Base-by-base conservation (phyloP, 2,329 filamentous ascomycete species). In the Aspergillus sp. region DNA sequence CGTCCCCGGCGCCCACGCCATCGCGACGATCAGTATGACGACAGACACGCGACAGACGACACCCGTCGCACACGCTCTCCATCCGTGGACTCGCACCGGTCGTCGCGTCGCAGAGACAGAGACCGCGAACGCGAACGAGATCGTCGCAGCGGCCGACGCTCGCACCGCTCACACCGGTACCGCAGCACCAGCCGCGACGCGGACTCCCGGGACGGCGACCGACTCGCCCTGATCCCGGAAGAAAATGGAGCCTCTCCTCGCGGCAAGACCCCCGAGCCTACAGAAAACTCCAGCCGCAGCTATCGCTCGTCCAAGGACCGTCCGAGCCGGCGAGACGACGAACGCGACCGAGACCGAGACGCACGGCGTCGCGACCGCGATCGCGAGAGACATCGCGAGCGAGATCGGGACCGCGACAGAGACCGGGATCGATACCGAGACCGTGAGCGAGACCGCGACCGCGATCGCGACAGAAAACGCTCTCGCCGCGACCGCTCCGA, bases 51-150 rank as follows among this genome's bases (percentile, higher is more conserved):
- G 19, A 50, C 50, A 16, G 58, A 76, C 57, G 64, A 77, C 59
- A 73, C 75, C 11, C 80, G 84, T 45, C 79, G 81, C 47, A 84
- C 85, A 0, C 79, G 86, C 52, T 89, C 87, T 4, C 78, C 79
- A 4, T 90, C 88, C 2, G 82, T 81, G 1, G 82, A 83, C 11
- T 78, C 79, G 4, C 76, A 78, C 35, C 82, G 79, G 49, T 79
- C 82, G 6, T 77, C 79, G 45, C 82, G 85, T 60, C 82, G 83
- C 55, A 84, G 83, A 59, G 84, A 82, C 47, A 80, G 79, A 57
- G 83, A 87, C 40, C 77, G 77, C 52, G 79, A 82, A n/a, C 61
- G 75, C 61, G 35, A 38, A 14, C 77, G 77, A 52, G 79, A 82
- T n/a, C 61, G 75, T 61, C 63, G 70, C 64, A 60, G 63, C 57